A percentile compares a stretch with the other conserved stretches of the same genome.
phyloP scores from a whole-genome alignment of 2,329 filamentous ascomycete genomes.

The Metarhizium guizhouense region DNA sequence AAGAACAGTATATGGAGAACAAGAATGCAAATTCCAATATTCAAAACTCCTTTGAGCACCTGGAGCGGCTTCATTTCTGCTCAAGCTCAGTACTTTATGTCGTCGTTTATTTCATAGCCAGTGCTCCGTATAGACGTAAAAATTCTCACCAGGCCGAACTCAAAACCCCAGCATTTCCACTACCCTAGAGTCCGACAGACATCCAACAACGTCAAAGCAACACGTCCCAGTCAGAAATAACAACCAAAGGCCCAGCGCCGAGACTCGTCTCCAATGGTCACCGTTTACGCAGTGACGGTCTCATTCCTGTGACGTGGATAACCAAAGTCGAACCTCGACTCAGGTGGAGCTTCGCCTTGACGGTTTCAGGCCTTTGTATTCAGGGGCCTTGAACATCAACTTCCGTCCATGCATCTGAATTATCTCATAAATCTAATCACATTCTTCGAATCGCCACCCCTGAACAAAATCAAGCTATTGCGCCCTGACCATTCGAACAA shows the following conservation, averaged over 20 bases:
- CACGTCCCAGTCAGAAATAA: background rate
- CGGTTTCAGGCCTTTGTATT: background rate
- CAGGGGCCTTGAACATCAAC: background rate
- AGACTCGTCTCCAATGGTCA: background rate
- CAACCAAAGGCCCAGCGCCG: background rate
- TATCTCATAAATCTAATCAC: background rate
- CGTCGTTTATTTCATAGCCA: too few relatives aligned
- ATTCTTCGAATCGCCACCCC: background rate
- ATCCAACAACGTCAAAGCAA: background rate
- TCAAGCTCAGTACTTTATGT: too few relatives aligned
- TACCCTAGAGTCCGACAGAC: too few relatives aligned
- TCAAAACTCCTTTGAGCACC: too few relatives aligned
- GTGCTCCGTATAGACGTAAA: too few relatives aligned
- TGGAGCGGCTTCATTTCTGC: too few relatives aligned
- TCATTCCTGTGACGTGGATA: background rate
- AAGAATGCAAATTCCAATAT: too few relatives aligned
- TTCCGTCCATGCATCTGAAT: background rate
- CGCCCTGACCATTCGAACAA: background rate
- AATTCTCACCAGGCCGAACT: too few relatives aligned
- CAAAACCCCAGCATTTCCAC: too few relatives aligned
- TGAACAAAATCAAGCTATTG: background rate
- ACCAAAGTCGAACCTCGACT: background rate
- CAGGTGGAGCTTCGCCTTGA: background rate
- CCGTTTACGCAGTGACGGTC: background rate
- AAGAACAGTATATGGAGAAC: background rate